A percentile compares a stretch with the other conserved stretches of the same genome.
Conservation (phyloP, 257 asterid genomes). For the Paraleonurus japonicus region DNA sequence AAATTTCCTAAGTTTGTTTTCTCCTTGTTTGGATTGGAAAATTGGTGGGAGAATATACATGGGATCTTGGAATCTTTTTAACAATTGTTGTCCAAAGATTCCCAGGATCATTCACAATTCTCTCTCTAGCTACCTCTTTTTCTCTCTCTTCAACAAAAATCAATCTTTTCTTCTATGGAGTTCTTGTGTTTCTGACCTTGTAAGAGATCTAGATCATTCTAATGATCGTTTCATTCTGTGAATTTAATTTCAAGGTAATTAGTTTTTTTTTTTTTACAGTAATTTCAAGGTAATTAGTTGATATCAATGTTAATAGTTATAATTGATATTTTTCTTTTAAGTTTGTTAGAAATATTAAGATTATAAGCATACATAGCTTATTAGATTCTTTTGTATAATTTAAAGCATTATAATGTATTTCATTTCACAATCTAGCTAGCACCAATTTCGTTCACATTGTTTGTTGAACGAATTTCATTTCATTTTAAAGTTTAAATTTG, state of each 20-base stretch:
- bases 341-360: too few species aligned
- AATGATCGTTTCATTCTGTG: not conserved
- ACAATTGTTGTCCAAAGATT: constrained; percentile 28
- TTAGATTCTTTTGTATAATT: too few species aligned
- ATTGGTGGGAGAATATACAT: constrained; percentile 27
- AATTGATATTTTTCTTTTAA: too few species aligned
- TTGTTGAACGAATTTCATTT: too few species aligned
- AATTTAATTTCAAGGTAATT: not conserved
- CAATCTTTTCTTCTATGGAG: constrained; percentile 17
- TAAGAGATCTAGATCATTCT: not conserved
- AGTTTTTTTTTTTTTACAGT: too few species aligned
- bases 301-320: too few species aligned
- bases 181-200: constrained; percentile 24
- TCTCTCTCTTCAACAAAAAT: constrained; percentile 7
- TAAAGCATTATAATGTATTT: too few species aligned
- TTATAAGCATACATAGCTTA: too few species aligned
- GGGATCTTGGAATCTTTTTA: constrained; percentile 33
- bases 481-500: too few species aligned
- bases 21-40: constrained; percentile 19
- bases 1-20: not conserved
- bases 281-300: too few species aligned
- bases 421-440: not conserved
- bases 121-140: not conserved
- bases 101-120: constrained; percentile 10
- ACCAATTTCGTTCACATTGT: not conserved